Conservation (phyloP, 2,329 filamentous ascomycete species). For the Penicillium decumbens region DNA sequence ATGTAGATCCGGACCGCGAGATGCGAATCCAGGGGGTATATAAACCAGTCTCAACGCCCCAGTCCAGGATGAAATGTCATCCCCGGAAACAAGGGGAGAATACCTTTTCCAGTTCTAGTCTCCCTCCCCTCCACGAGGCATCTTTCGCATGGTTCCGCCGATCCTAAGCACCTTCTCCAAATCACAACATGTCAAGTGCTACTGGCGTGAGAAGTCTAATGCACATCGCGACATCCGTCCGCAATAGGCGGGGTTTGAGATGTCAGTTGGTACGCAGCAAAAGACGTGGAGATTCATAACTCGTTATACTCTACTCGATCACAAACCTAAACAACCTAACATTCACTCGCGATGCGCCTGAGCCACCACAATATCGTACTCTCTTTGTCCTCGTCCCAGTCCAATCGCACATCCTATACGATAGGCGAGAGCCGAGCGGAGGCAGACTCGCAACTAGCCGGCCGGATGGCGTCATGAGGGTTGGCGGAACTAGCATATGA, state of each 20-base stretch:
- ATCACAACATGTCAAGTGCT: conserved; percentile 17
- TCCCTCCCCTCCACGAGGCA: not conserved
- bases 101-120: conserved; percentile 1
- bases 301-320: not conserved
- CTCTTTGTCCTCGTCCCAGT: not conserved
- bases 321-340: not conserved
- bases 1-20: conserved; percentile 3
- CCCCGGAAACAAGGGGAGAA: conserved; percentile 6
- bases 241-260: not conserved
- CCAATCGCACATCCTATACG: not conserved
- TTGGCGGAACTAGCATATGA: not conserved
- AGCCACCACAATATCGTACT: not conserved
- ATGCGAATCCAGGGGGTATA: conserved; percentile 4
- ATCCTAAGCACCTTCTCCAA: not conserved
- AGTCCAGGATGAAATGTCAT: conserved; percentile 8
- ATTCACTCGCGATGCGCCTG: conserved; percentile 5
- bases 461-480: conserved; percentile 10
- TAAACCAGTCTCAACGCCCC: not conserved
- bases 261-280: conserved; percentile 6
- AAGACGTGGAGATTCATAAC: not conserved
- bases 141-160: conserved; percentile 6
- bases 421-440: conserved; percentile 19
- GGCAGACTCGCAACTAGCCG: not conserved
- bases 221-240: conserved; percentile 2
- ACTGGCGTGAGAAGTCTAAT: conserved; percentile 11